Evolutionary conservation across 2,329 filamentous ascomycete species (phyloP).

Genomic region (Rhynchosporium secalis): DNA sequence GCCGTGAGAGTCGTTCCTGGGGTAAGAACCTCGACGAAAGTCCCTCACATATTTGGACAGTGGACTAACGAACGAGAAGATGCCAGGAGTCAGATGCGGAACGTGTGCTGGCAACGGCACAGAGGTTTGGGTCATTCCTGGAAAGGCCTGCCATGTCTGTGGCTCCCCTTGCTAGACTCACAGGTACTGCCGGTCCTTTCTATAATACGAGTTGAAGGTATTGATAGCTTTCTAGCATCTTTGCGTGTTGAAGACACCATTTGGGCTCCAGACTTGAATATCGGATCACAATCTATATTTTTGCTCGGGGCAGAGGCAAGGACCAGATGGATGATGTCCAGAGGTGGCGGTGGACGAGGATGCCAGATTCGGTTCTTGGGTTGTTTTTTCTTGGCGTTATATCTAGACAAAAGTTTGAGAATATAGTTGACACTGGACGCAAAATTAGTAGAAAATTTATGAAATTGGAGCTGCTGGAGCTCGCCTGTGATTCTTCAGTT

Average conservation of each 20-base stretch:
- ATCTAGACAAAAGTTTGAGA: slow-evolving; percentile 15
- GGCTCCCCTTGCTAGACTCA: slow-evolving; percentile 42
- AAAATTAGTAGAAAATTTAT: slow-evolving; percentile 3
- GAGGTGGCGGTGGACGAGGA: background rate
- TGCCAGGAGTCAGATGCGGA: slow-evolving; percentile 54
- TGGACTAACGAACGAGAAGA: slow-evolving; percentile 35
- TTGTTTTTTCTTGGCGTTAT: background rate
- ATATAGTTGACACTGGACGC: background rate
- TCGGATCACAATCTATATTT: background rate
- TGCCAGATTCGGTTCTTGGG: background rate
- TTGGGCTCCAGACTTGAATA: background rate
- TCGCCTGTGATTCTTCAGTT: too few relatives aligned
- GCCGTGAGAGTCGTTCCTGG: slow-evolving; percentile 27
- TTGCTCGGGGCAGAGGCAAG: background rate
- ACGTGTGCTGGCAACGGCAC: slow-evolving; percentile 51
- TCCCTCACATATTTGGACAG: background rate
- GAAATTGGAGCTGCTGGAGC: background rate
- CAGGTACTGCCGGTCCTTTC: slow-evolving; percentile 16
- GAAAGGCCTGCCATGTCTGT: slow-evolving; percentile 52
- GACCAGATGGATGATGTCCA: background rate
- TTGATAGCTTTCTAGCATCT: slow-evolving; percentile 10
- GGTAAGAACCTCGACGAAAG: slow-evolving; percentile 12
- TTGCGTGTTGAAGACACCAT: background rate
- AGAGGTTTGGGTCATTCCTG: slow-evolving; percentile 58
- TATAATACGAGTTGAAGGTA: background rate